Percentiles rank a stretch among this genome's conserved stretches.
Conservation (phyloP, 495 filamentous ascomycete genomes). For the Tuber calosporum region DNA sequence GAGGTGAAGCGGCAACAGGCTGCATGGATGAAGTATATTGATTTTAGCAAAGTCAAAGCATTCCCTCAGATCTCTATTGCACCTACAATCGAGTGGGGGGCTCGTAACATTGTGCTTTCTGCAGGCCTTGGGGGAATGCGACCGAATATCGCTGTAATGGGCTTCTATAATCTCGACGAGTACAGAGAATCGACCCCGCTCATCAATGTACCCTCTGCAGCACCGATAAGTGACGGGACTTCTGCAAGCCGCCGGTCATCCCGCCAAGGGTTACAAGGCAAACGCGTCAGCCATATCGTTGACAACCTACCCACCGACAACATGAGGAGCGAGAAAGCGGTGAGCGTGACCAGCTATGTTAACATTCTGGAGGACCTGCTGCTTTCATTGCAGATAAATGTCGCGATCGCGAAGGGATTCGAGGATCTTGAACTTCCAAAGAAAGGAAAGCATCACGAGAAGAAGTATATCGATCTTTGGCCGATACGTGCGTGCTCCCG, state of each 20-base stretch:
- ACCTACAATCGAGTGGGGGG: slow-evolving; percentile 76
- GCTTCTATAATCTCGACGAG: slow-evolving; percentile 69
- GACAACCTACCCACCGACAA: slow-evolving; percentile 54
- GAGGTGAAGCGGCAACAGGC: slow-evolving; percentile 75
- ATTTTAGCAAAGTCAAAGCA: slow-evolving; percentile 79
- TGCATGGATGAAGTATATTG: slow-evolving; percentile 78
- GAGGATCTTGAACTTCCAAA: slow-evolving; percentile 64
- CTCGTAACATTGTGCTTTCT: slow-evolving; percentile 71
- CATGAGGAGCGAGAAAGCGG: slow-evolving; percentile 55
- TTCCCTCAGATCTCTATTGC: slow-evolving; percentile 81
- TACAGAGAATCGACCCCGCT: slow-evolving; percentile 53
- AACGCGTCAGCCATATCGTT: slow-evolving; percentile 22
- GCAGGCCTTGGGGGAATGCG: slow-evolving; percentile 84
- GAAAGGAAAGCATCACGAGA: slow-evolving; percentile 51
- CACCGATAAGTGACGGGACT: slow-evolving; percentile 26
- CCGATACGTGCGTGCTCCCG: slow-evolving; percentile 63
- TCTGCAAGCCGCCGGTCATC: slow-evolving; percentile 40
- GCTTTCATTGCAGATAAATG: slow-evolving; percentile 71
- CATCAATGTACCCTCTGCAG: slow-evolving; percentile 46
- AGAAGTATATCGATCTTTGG: slow-evolving; percentile 84
- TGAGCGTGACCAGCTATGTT: slow-evolving; percentile 63
- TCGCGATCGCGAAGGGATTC: slow-evolving; percentile 79
- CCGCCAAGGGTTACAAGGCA: slow-evolving; percentile 19
- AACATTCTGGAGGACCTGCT: slow-evolving; percentile 78
- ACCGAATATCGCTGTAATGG: slow-evolving; percentile 75